phyloP scores from a whole-genome alignment of 1,139 yeast species.

The Suhomyces ambrosiae region DNA sequence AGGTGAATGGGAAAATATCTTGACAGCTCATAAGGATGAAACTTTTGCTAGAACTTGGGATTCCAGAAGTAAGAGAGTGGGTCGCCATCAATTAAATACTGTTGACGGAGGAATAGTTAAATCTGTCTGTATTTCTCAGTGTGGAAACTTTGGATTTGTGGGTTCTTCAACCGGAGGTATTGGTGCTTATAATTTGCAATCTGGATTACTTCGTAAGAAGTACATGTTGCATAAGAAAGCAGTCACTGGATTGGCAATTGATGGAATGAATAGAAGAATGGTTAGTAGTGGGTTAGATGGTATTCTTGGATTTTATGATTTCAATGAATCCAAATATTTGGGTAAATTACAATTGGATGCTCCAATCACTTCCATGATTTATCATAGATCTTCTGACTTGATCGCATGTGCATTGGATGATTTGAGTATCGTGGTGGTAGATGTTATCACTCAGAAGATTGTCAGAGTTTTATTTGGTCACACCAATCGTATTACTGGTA shows the following conservation, averaged over 20 bases:
- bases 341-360: conserved; percentile 72
- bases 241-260: conserved; percentile 87
- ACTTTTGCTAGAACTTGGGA: conserved; percentile 91
- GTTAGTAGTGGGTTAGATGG: conserved; percentile 92
- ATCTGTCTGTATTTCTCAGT: conserved; percentile 77
- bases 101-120: conserved; percentile 83
- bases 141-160: conserved; percentile 93
- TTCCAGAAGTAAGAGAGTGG: conserved; percentile 78
- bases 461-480: conserved; percentile 93
- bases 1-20: conserved; percentile 92
- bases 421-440: conserved; percentile 79
- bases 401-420: conserved; percentile 88
- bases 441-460: conserved; percentile 74
- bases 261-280: conserved; percentile 86
- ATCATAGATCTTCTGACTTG: conserved; percentile 81
- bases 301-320: conserved; percentile 82
- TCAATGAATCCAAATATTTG: conserved; percentile 66
- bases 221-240: conserved; percentile 72
- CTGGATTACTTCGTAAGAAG: conserved; percentile 74
- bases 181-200: conserved; percentile 86
- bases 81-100: conserved; percentile 69
- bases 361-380: conserved; percentile 75
- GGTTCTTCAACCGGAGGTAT: conserved; percentile 94
- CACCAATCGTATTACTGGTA: conserved; percentile 79
- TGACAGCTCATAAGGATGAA: conserved; percentile 91